Base-by-base conservation (phyloP, 768 basidiomycete species). In the Xerocomellus chrysenteron region DNA sequence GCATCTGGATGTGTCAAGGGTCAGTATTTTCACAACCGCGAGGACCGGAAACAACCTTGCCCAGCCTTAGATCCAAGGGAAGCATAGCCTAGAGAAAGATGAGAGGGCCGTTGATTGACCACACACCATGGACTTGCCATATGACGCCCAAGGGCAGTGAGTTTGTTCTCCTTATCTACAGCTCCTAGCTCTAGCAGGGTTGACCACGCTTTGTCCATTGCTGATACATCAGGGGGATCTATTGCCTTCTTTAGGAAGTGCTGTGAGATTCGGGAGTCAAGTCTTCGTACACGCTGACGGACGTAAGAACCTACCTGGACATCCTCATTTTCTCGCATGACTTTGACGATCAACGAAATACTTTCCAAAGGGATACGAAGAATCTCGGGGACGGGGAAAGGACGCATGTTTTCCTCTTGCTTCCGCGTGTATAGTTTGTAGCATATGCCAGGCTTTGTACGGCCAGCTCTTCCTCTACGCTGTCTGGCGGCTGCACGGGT, bases 361-460 rank as follows among this genome's bases (percentile, higher is more conserved):
- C 81, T 87, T 68, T 97, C 94, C 28, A 98, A 73, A 3, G 94
- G 92, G 6, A 91, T 88, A 17, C 94, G 81, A 37, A 90, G 77
- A 46, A 98, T 96, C 72, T 98, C 95, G 0, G 95, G 95, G 0
- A 87, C 75, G 7, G 94, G 86, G 70, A 88, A 94, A 10, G 78
- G 70, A 2, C 73, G 75, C 88, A 94, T 85, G 41, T 78, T 80
- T 41, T 76, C 74, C 71, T 91, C 89, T 57, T 86, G 86, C 65
- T 79, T 81, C 47, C 82, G 78, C 1, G 91, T 93, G 69, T 89
- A 97, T 5, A 97, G 75, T 73, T 94, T 97, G 74, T 88, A 97
- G 72, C 94, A 97, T 53, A 83, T 70, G 0, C 91, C 92, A 1
- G 88, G 84, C 56, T 81, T 84, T 3, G 90, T 94, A 52, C 95